Base-by-base conservation (phyloP, 2,329 filamentous ascomycete species). In the Knoxdaviesia capensis region DNA sequence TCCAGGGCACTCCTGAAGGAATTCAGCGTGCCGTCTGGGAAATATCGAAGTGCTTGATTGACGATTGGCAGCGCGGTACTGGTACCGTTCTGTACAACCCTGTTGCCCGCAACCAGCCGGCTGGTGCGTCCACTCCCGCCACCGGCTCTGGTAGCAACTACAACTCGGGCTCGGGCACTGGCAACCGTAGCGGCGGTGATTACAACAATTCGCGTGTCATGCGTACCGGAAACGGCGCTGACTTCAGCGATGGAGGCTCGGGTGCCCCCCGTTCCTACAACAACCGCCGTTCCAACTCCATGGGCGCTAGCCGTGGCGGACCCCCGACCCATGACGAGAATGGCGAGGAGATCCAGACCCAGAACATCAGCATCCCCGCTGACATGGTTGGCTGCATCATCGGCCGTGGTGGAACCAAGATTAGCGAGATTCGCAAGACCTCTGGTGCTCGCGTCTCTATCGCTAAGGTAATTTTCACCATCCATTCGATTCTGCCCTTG, bases 301-400 rank as follows among this genome's bases (percentile, higher is more conserved):
- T 20, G 20, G 20, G 20, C 20, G 20, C 20, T 20, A 20, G 20
- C 20, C 20, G 20, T 20, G 20, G 20, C 20, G 20, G 20, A 20
- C 84, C 83, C 37, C 86, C 85, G 28, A 84, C 84, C 38, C 83
- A 92, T 54, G 87, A 90, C 48, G 88, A 96, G 62, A 92, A 96
- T 49, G 90, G 90, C 48, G 90, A 96, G 58, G 88, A 94, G 61
- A 82, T 96, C 47, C 88, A 94, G 61, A 98, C 90, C 1, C 90
- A 98, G 58, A 98, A 98, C 65, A 98, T 98, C 63, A 94, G 86
- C 68, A 98, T 98, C 54, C 90, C 90, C 30, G 87, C 90, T 39
- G 90, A 98, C 66, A 98, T 98, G 90, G 90, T 98, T 59, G 90
- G 90, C 51, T 98, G 90, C 65, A 98, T 98, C 64, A 98, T 98